A percentile compares a stretch with the other conserved stretches of the same genome.
These are phyloP conservation scores for Boletus vinaceobasis DNA, from an alignment of 768 basidiomycete genomes.

Conservation along the genomic window DNA sequence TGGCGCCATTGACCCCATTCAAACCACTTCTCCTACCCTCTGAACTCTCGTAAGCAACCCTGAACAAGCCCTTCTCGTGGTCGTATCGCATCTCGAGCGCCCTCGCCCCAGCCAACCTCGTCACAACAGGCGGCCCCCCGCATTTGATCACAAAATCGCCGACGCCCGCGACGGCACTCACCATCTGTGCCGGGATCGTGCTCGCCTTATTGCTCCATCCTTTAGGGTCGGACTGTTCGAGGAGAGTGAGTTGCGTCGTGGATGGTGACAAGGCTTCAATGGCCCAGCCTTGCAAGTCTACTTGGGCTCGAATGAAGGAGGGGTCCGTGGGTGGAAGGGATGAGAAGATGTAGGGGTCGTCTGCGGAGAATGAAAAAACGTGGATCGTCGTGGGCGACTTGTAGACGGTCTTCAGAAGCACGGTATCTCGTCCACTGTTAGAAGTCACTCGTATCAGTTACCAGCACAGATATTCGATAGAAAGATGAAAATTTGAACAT, in stretches of 20 bases:
- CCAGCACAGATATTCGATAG: not conserved
- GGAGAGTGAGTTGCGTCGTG: constrained; percentile 86
- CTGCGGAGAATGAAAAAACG: constrained; percentile 91
- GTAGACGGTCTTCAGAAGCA: constrained; percentile 92
- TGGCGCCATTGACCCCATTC: constrained; percentile 20
- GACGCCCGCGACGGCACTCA: constrained; percentile 81
- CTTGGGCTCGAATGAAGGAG: constrained; percentile 85
- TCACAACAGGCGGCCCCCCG: constrained; percentile 91
- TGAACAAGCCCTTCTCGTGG: constrained; percentile 77
- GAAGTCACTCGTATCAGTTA: constrained; percentile 1
- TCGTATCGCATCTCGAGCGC: constrained; percentile 77
- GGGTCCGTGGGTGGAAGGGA: constrained; percentile 64
- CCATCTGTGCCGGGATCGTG: constrained; percentile 93
- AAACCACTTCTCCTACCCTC: constrained; percentile 42
- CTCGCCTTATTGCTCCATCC: constrained; percentile 91
- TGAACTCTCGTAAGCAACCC: constrained; percentile 78
- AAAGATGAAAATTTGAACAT: constrained; percentile 34
- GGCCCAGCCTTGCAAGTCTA: constrained; percentile 99
- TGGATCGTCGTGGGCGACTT: constrained; percentile 95
- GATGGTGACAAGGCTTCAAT: constrained; percentile 94
- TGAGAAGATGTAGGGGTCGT: constrained; percentile 85
- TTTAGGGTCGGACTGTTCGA: constrained; percentile 96
- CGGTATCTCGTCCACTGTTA: constrained; percentile 79
- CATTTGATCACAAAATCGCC: constrained; percentile 95
- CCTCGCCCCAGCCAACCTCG: constrained; percentile 76